Conservation (phyloP, 208 protist genomes). For the Angomonas deanei region DNA sequence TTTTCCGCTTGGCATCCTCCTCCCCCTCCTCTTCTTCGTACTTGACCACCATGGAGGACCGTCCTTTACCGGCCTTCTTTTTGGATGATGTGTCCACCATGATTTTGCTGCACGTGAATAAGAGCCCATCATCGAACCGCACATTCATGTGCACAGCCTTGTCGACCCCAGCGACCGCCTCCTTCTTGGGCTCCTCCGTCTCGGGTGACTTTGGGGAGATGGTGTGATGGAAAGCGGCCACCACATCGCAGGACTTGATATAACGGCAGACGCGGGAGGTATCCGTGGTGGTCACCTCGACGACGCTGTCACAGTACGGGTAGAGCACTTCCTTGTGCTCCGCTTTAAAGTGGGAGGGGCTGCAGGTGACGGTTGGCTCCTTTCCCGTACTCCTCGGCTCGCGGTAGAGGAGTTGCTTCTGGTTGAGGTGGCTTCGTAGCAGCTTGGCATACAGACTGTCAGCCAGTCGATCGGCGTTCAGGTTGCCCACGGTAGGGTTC, state of each 20-base stretch:
- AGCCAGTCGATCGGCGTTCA: background rate
- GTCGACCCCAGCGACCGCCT: background rate
- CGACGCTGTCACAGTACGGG: constrained; percentile 45
- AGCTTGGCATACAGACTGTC: constrained; percentile 10
- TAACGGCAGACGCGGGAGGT: constrained; percentile 58
- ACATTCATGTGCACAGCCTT: constrained; percentile 28
- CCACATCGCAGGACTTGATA: constrained; percentile 57
- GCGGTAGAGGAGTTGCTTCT: background rate
- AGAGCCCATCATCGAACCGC: constrained; percentile 69
- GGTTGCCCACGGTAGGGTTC: background rate
- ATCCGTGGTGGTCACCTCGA: constrained; percentile 68
- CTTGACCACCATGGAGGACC: background rate
- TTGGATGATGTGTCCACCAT: background rate
- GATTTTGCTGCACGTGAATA: constrained; percentile 39
- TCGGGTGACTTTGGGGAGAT: constrained; percentile 8
- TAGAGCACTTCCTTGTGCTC: constrained; percentile 44
- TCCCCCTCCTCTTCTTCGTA: background rate
- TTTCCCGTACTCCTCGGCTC: background rate
- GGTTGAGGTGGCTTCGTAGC: constrained; percentile 4
- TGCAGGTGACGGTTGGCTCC: background rate
- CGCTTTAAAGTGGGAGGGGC: constrained; percentile 14
- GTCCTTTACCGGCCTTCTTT: background rate
- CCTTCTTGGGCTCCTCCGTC: background rate
- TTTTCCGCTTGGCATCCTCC: background rate
- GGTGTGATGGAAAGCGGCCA: constrained; percentile 53